Base-by-base conservation (phyloP, 2,329 filamentous ascomycete species). In the Aspergillus quadrilineatus region DNA sequence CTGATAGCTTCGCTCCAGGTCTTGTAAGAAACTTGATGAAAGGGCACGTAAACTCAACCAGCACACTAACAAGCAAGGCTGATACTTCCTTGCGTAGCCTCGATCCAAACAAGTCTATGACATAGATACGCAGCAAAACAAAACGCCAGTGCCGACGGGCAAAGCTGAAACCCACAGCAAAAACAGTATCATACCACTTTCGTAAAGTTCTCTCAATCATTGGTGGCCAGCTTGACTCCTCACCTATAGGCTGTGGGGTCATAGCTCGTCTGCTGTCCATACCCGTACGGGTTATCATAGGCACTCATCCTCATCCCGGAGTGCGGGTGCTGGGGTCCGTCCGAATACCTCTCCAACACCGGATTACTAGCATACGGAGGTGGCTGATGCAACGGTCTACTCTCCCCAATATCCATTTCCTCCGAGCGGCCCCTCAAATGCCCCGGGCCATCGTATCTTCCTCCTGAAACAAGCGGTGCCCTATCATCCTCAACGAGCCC, bases 191-290 rank as follows among this genome's bases (percentile, higher is more conserved):
- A 22, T 22, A 49, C 39, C 28, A 4, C 28, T 28, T n/a, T 6
- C 34, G 37, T 34, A 30, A 50, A 42, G 6, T 43, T 32, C 29
- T 41, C n/a, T 22, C 15, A 17, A 28, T 37, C 12, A 22, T 14
- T 1, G 14, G 14, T 37, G 10, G 14, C 28, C 15, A 42, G 12
- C 26, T 36, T 6, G n/a, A 39, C 15, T 32, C 6, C 54, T 71
- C 57, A 73, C 34, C 70, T 64, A 63, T 72, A 70, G 36, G 61
- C 63, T 10, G 61, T 65, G 37, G 71, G 64, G 36, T 74, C 73
- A 68, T 75, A 75, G 2, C 62, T 64, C 26, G 72, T 74, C 58
- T 74, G 67, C 58, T 63, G 60, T 10, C 54, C 56, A 60, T 75
- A 65, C 14, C 55, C 56, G 60, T 75, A 65, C 36, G 55, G 56